Evolutionary conservation across 2,329 filamentous ascomycete genomes (phyloP), one percentile per base, ranked within the genome.

Genomic region (Aspergillus fischeri): DNA sequence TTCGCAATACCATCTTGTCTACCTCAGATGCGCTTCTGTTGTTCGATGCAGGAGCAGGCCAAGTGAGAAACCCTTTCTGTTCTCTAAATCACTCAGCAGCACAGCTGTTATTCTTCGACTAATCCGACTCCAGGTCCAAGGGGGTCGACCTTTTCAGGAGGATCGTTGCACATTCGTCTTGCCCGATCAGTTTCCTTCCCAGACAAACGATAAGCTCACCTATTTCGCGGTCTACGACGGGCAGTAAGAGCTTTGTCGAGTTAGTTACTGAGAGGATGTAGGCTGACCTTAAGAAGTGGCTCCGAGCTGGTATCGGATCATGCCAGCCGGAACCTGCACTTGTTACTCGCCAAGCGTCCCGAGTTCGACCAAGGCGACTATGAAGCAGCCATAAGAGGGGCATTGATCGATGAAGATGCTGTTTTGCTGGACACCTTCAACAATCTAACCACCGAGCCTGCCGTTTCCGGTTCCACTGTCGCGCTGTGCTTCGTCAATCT

Each of bases 161-260:
- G 71, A 74, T 56, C 70, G 70, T 7, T 65, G 64, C 50, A 64
- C 63, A 48, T 53, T 70, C 27, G 48, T 73, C 10, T 52, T 63
- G 24, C 71, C 71, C 47, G 64, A 68, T 10, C 64, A 70, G 25
- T 73, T 73, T 57, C 67, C 68, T 24, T 60, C 60, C 9, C 52
- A 61, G 7, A 64, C 61, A n/a, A 52, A 67, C 5, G 64, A 68
- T 11, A 70, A 67, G 27, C 50, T 74, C 42, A 68, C 66, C 9
- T 67, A 68, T 32, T 70, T 74, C 56, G 71, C 69, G 20, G 60
- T 73, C 25, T 73, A 70, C 56, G 71, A 74, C 51, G 71, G 71
- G 53, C 71, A 74, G 71, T 74, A 63, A 60, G 71, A 24, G 24
- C 21, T 32, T 24, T n/a, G 29, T 4, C 17, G 11, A 9, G 35